Conservation (phyloP, 2,329 filamentous ascomycete species). For the Xylaria sp. region DNA sequence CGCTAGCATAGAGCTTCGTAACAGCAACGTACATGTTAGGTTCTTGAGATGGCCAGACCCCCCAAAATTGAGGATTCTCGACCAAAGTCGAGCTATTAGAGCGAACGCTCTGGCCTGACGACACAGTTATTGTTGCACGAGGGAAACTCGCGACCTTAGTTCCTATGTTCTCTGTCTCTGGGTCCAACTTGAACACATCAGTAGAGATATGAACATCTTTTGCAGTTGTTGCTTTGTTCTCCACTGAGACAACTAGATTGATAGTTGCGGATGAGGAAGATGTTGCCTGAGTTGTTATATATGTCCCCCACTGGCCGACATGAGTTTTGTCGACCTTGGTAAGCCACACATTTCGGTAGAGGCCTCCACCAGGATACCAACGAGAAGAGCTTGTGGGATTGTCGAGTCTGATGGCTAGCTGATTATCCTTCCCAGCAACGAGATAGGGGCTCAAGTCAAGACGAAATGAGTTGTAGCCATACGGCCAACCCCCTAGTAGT, state of each 20-base stretch:
- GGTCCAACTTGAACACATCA: conserved; percentile 47
- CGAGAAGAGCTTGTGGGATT: conserved; percentile 54
- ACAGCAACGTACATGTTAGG: conserved; percentile 55
- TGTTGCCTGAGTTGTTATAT: conserved; percentile 51
- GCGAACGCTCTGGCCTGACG: conserved; percentile 40
- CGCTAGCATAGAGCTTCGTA: conserved; percentile 43
- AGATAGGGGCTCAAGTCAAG: conserved; percentile 54
- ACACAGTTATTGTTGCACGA: conserved; percentile 36
- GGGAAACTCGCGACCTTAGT: conserved; percentile 46
- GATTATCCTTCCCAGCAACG: conserved; percentile 44
- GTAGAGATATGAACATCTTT: conserved; percentile 48
- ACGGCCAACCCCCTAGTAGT: conserved; percentile 57
- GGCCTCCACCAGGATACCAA: conserved; percentile 59
- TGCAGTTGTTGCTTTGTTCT: conserved; percentile 47
- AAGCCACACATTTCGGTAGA: conserved; percentile 62
- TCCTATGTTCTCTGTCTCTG: conserved; percentile 33
- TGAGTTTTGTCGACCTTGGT: conserved; percentile 53
- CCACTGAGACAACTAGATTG: conserved; percentile 51
- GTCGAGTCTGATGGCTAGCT: conserved; percentile 56
- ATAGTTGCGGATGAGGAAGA: conserved; percentile 51
- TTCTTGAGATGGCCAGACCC: conserved; percentile 49
- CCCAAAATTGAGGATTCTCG: conserved; percentile 53
- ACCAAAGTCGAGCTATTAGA: conserved; percentile 45
- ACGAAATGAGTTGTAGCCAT: conserved; percentile 56
- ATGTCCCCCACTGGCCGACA: conserved; percentile 56